phyloP scores from a whole-genome alignment of 129 eudicot genomes.

The Saposhnikovia divaricata region DNA sequence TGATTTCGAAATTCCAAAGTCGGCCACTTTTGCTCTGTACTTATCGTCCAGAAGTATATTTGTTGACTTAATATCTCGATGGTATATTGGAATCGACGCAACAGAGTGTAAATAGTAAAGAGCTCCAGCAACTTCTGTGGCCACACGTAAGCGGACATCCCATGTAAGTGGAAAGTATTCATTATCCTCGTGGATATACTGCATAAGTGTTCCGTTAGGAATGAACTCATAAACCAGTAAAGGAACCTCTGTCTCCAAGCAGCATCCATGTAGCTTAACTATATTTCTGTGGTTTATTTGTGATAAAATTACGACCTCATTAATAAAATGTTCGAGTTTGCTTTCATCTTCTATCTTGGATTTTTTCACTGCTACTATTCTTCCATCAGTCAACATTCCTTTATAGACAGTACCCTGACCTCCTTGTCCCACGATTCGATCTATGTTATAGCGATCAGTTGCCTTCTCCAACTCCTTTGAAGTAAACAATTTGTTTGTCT shows the following conservation, averaged over 20 bases:
- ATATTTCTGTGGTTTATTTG: background rate
- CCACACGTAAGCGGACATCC: too few relatives aligned
- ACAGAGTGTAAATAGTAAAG: too few relatives aligned
- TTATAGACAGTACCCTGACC: background rate
- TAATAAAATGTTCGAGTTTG: background rate
- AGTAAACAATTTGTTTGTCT: background rate
- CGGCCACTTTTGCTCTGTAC: background rate
- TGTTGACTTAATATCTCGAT: background rate
- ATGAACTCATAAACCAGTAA: too few relatives aligned
- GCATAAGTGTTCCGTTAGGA: too few relatives aligned
- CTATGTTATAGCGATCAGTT: background rate
- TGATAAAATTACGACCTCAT: background rate
- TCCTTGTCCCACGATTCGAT: background rate
- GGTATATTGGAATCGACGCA: background rate
- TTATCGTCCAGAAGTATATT: background rate
- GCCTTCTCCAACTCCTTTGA: background rate
- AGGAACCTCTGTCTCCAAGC: background rate
- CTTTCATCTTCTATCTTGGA: background rate
- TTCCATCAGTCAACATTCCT: background rate
- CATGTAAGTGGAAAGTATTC: too few relatives aligned
- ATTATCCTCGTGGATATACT: too few relatives aligned
- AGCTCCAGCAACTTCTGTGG: too few relatives aligned
- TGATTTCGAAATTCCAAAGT: background rate
- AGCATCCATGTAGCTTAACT: background rate
- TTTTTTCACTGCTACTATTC: background rate